Percentiles rank a stretch among this genome's conserved stretches.
Evolutionary conservation across 1,139 yeast genomes (phyloP).

Genomic region (Taphrina sp.): DNA sequence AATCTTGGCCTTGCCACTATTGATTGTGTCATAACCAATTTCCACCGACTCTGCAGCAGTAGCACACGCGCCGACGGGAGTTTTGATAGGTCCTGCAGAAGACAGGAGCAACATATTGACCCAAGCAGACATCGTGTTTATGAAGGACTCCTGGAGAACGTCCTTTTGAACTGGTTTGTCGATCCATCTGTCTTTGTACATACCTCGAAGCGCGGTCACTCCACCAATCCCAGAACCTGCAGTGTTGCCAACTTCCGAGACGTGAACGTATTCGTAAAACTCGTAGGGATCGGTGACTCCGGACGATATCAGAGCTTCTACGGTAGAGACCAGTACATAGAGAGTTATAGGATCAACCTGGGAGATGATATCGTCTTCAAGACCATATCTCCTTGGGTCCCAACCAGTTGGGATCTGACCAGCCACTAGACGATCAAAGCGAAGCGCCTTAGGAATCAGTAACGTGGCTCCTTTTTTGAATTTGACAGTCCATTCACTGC

Average conservation of each 20-base stretch:
- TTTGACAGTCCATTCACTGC: constrained; percentile 89
- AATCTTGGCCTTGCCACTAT: constrained; percentile 90
- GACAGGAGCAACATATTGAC: constrained; percentile 95
- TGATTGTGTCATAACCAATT: constrained; percentile 88
- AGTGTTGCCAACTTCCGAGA: constrained; percentile 98
- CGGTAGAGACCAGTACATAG: constrained; percentile 88
- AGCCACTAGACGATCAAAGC: constrained; percentile 93
- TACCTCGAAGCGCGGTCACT: constrained; percentile 91
- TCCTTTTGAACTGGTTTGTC: constrained; percentile 96
- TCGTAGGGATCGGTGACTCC: constrained; percentile 98
- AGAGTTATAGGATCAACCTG: constrained; percentile 97
- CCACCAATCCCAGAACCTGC: constrained; percentile 99
- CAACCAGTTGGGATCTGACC: constrained; percentile 99
- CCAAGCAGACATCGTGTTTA: constrained; percentile 99
- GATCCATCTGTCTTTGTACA: constrained; percentile 91
- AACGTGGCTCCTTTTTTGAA: constrained; percentile 90
- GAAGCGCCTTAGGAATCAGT: constrained; percentile 90
- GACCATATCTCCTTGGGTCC: constrained; percentile 94
- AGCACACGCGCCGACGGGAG: constrained; percentile 99
- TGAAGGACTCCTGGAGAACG: constrained; percentile 93
- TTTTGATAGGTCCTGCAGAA: constrained; percentile 98
- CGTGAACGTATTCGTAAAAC: constrained; percentile 96
- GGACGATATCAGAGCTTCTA: constrained; percentile 86
- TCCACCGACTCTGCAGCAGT: constrained; percentile 98
- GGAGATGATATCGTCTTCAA: constrained; percentile 82